Percentiles rank a stretch among this genome's conserved stretches.
These are phyloP conservation scores for Malassezia arunalokei DNA, from an alignment of 1,284 basidiomycete genomes.

Conservation along the genomic window DNA sequence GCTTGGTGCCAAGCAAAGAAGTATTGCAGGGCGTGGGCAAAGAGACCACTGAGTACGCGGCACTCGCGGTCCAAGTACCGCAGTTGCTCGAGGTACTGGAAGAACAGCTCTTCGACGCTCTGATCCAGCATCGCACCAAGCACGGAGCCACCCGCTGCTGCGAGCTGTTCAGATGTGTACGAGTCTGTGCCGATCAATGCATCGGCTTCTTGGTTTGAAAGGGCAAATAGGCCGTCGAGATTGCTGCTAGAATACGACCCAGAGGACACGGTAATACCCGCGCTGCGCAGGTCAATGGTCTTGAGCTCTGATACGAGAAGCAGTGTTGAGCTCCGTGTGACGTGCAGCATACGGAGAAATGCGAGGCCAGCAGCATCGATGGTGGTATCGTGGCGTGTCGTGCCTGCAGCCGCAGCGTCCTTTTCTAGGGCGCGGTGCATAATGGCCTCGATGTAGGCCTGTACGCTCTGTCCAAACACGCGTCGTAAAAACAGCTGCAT, in stretches of 20 bases:
- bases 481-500: constrained; percentile 98
- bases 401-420: neutral
- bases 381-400: constrained; percentile 1
- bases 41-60: constrained; percentile 71
- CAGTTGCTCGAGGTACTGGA: constrained; percentile 75
- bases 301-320: constrained; percentile 82
- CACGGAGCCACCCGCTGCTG: constrained; percentile 23
- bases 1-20: constrained; percentile 74
- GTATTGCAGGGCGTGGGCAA: constrained; percentile 59
- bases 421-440: constrained; percentile 29
- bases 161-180: constrained; percentile 21
- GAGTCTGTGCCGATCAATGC: constrained; percentile 17
- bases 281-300: constrained; percentile 62
- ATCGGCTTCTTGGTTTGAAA: constrained; percentile 5
- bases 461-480: constrained; percentile 81
- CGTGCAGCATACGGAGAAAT: constrained; percentile 77
- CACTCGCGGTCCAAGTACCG: constrained; percentile 86
- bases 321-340: constrained; percentile 70
- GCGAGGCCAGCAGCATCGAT: constrained; percentile 51
- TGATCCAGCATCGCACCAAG: constrained; percentile 68
- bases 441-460: constrained; percentile 40
- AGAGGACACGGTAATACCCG: constrained; percentile 24
- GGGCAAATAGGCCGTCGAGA: constrained; percentile 10
- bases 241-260: neutral
- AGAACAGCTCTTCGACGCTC: constrained; percentile 89